Conservation (phyloP, 164 flowering plant species). For the Vitis riparia region DNA sequence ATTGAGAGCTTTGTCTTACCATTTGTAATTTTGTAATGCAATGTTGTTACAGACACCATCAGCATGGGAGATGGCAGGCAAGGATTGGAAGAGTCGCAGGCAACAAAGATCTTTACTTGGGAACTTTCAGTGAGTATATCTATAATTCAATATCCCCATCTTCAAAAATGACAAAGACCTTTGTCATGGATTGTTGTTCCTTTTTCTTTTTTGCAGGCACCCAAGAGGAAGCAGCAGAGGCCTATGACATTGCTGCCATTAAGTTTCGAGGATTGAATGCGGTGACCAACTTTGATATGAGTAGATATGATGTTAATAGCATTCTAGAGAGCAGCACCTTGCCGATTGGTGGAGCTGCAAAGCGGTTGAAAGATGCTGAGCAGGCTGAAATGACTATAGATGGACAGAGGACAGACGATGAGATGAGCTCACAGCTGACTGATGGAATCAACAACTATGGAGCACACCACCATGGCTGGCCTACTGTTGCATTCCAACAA, state of each 20-base stretch:
- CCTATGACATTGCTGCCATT: slow-evolving; percentile 95
- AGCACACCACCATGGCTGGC: slow-evolving; percentile 39
- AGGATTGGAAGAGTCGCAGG: slow-evolving; percentile 95
- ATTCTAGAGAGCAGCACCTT: slow-evolving; percentile 77
- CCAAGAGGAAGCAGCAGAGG: slow-evolving; percentile 98
- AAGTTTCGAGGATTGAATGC: slow-evolving; percentile 91
- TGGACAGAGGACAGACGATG: slow-evolving; percentile 25
- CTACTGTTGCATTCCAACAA: slow-evolving; percentile 59
- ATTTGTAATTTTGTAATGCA: not conserved
- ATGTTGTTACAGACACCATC: slow-evolving; percentile 68
- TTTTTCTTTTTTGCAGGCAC: slow-evolving; percentile 48
- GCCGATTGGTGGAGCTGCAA: slow-evolving; percentile 81
- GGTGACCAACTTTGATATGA: slow-evolving; percentile 95
- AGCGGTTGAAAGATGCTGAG: slow-evolving; percentile 71
- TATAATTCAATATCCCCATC: no score
- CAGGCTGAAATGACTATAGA: slow-evolving; percentile 39
- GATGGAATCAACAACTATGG: slow-evolving; percentile 38
- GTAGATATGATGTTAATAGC: slow-evolving; percentile 80
- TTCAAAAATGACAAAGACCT: no score
- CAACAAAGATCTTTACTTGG: slow-evolving; percentile 89
- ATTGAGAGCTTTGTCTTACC: no score
- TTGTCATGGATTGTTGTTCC: not conserved
- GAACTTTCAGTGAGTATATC: slow-evolving; percentile 78
- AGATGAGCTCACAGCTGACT: slow-evolving; percentile 31
- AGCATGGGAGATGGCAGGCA: slow-evolving; percentile 97